Base-by-base conservation (phyloP, 768 basidiomycete genomes). In the Peribolospora baueri region DNA sequence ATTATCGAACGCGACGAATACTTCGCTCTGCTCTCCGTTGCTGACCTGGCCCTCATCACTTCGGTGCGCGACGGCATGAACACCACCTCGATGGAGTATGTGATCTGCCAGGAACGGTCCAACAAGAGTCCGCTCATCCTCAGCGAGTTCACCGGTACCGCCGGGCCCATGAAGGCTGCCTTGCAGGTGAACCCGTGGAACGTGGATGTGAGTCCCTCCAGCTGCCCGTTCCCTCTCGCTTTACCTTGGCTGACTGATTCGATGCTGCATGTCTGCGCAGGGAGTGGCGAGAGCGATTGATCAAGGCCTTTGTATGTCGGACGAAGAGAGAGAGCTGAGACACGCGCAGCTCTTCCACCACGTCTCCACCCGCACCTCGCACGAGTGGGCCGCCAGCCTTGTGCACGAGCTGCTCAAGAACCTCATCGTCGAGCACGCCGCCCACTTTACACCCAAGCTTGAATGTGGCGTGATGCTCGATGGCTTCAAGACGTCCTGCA, bases 11-110 rank as follows among this genome's bases (percentile, higher is more conserved):
- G 62, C 40, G 63, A 61, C 68, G 91, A 98, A 66, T 98, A 93
- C 68, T 95, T 95, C 68, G 91, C 87, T 0, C 74, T 98, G 9
- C 72, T 98, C 43, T 80, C 79, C 54, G 90, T 85, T 3, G 90
- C 91, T 5, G 90, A 95, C 65, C 74, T 97, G 9, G 91, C 82
- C 11, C 80, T 97, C 46, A 91, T 95, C 67, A 95, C 91, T 0
- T 86, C 88, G 0, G 74, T 95, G 5, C 78, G 91, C 42, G 91
- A 98, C 64, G 93, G 91, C 5, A 97, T 97, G 93, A 98, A 98
- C 73, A 95, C 91, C 10, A 93, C 90, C 0, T 82, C 80, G 52
- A 91, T 52, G 51, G 91, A 97, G 68, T 95, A 90, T 67, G 82
- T 91, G 39, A 82, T 97, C 58, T 87, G 88, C 42, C 91, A 98